Evolutionary conservation across 2,329 filamentous ascomycete genomes (phyloP).

Genomic region (Fusarium pilosicola): DNA sequence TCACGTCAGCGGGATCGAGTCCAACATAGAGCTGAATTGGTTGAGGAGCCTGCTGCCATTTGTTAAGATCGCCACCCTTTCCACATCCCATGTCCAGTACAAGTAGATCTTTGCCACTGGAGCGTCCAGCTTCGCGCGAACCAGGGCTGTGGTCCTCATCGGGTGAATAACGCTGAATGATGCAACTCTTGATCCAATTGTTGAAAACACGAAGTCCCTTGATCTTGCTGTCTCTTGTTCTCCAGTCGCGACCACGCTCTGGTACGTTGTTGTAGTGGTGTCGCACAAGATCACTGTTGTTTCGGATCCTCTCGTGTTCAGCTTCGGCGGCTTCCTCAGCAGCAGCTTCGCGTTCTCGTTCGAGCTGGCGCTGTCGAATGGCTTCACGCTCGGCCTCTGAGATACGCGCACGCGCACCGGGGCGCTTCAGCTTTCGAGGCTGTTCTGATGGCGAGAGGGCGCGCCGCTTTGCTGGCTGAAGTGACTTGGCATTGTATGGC

Average conservation of each 20-base stretch:
- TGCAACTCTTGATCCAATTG: constrained; percentile 98
- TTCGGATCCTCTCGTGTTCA: constrained; percentile 55
- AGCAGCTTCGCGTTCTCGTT: constrained; percentile 61
- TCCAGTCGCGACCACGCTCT: constrained; percentile 92
- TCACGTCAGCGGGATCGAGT: constrained; percentile 90
- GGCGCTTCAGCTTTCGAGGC: constrained; percentile 75
- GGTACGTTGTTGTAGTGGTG: constrained; percentile 97
- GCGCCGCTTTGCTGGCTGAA: constrained; percentile 68
- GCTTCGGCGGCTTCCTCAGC: constrained; percentile 50
- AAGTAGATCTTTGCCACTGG: constrained; percentile 70
- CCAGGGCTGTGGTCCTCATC: constrained; percentile 76
- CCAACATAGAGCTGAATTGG: constrained; percentile 93
- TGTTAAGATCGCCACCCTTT: constrained; percentile 93
- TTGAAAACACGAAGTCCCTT: constrained; percentile 95
- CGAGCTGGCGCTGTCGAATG: constrained; percentile 70
- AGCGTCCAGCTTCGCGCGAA: constrained; percentile 63
- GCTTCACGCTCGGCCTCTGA: constrained; percentile 73
- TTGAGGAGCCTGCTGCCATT: constrained; percentile 96
- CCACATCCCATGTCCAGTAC: constrained; percentile 96
- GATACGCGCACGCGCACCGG: constrained; percentile 73
- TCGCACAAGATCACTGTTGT: constrained; percentile 84
- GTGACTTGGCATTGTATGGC: constrained; percentile 68
- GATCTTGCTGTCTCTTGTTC: constrained; percentile 92
- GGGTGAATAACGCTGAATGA: constrained; percentile 96
- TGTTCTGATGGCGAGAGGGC: constrained; percentile 64